These are phyloP conservation scores for Geotrichum macrosporum DNA, from an alignment of 1,139 yeast genomes.

Conservation along the genomic window DNA sequence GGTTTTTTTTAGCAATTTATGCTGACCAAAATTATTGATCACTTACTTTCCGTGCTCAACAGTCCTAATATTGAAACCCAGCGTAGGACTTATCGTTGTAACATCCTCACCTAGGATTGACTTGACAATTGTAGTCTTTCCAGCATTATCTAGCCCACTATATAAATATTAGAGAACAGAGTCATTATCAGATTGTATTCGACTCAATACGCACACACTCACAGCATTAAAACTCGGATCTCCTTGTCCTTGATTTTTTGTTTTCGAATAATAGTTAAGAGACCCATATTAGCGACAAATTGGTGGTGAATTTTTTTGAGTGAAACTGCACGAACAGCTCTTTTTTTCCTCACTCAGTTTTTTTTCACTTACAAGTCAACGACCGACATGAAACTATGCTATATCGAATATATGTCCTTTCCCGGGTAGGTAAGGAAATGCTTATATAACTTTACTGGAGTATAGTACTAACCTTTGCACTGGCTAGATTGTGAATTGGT, in stretches of 20 bases:
- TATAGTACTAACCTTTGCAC: slow-evolving; percentile 1
- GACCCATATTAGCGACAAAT: slow-evolving; percentile 57
- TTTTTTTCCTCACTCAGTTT: slow-evolving; percentile 4
- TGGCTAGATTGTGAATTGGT: slow-evolving; percentile 11
- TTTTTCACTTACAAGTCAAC: background rate
- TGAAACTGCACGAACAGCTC: background rate
- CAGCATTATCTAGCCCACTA: slow-evolving; percentile 80
- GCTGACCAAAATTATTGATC: background rate
- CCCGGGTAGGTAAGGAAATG: slow-evolving; percentile 1
- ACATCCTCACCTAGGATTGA: slow-evolving; percentile 43
- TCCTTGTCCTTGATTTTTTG: slow-evolving; percentile 79
- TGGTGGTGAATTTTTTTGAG: slow-evolving; percentile 6
- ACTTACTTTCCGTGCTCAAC: slow-evolving; percentile 35
- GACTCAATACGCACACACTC: too few species aligned
- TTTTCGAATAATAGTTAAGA: slow-evolving; percentile 72
- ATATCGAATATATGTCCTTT: background rate
- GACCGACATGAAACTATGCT: slow-evolving; percentile 1
- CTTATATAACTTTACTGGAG: background rate
- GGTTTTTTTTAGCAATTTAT: too few species aligned
- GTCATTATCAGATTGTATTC: background rate
- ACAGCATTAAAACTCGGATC: slow-evolving; percentile 63
- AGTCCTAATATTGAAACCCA: slow-evolving; percentile 61
- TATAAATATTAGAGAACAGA: slow-evolving; percentile 1
- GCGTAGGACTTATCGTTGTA: slow-evolving; percentile 52
- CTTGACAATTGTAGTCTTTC: slow-evolving; percentile 77